A percentile compares a stretch with the other conserved stretches of the same genome.
Conservation (phyloP, 441 rosid genomes). For the Raphanus hybrid region DNA sequence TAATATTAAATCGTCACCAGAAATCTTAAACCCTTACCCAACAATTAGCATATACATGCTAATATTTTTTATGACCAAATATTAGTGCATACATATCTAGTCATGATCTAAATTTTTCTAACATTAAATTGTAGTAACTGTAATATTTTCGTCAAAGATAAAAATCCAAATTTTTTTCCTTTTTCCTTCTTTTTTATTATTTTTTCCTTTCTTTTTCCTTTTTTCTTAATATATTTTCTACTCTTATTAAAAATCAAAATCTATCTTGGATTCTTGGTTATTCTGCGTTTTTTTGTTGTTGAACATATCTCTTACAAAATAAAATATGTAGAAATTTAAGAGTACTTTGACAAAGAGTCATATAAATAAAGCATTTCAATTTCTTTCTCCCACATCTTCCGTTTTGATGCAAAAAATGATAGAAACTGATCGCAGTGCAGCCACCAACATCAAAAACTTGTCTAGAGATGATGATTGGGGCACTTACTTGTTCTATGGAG, state of each 20-base stretch:
- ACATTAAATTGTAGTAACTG: neutral
- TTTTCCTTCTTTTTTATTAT: no score
- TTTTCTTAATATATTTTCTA: no score
- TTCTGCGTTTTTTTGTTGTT: no score
- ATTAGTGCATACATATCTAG: neutral
- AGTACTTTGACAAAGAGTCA: neutral
- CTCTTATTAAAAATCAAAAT: no score
- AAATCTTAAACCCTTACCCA: neutral
- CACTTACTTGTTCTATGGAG: neutral
- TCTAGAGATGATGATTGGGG: neutral
- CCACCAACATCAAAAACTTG: constrained; percentile 3
- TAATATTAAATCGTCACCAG: neutral
- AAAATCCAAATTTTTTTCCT: neutral
- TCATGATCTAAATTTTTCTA: neutral
- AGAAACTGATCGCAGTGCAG: neutral
- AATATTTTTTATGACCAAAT: neutral
- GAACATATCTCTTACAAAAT: neutral
- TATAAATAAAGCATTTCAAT: neutral
- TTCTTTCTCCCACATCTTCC: neutral
- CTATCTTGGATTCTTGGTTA: neutral
- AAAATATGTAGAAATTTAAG: neutral
- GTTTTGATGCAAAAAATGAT: no score
- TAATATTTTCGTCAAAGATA: neutral
- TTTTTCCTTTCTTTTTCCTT: neutral
- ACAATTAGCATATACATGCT: neutral